Evolutionary conservation across 192 early-diverging fungal species (phyloP).

Genomic region (Funneliformis geosporum): DNA sequence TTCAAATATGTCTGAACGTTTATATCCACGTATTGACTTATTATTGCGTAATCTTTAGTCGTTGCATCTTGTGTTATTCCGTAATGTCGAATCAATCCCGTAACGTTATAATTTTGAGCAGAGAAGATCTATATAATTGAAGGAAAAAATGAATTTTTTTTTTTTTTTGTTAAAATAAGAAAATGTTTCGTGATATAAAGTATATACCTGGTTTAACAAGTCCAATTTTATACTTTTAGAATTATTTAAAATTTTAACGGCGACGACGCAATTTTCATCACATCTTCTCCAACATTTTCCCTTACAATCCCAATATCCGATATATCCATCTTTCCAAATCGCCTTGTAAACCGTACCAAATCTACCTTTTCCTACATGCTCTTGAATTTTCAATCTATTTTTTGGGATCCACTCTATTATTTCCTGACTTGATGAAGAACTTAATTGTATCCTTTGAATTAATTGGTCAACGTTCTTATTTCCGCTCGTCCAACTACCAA

Average conservation of each 20-base stretch:
- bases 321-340: constrained; percentile 7
- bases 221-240: not conserved
- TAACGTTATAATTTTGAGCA: not conserved
- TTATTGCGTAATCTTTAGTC: not conserved
- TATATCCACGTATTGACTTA: not conserved
- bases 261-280: not conserved
- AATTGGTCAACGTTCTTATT: not conserved
- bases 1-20: not conserved
- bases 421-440: not conserved
- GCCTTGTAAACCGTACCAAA: constrained; percentile 10
- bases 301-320: not conserved
- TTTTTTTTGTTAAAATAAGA: no score
- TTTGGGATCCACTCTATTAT: constrained; percentile 7
- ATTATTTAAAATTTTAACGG: not conserved
- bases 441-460: not conserved
- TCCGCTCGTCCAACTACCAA: not conserved
- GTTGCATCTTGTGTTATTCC: constrained; percentile 6
- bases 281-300: not conserved
- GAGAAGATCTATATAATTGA: not conserved
- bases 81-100: not conserved
- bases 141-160: no score
- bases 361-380: not conserved
- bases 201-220: not conserved
- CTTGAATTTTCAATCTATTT: not conserved
- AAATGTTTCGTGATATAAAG: no score